Evolutionary conservation across 1,139 yeast species (phyloP), one percentile per base, ranked within the genome.

Genomic region (Yamadazyma triangularis): DNA sequence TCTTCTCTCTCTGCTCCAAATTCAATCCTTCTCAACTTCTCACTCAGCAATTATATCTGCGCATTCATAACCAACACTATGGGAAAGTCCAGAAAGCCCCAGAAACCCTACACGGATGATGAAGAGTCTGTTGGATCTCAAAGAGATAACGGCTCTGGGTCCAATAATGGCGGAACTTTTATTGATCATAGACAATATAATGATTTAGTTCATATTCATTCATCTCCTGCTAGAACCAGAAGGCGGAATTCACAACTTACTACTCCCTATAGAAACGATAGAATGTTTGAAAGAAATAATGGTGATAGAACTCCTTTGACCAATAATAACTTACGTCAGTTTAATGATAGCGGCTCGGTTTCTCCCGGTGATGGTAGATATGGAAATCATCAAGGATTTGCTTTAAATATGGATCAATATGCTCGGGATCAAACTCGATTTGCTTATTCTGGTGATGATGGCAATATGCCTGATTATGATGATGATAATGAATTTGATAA

Each of bases 341-440:
- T 38, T 29, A 34, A 38, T 21, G 24, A 31, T 24, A 30, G 30
- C 18, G 42, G 36, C 10, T 35, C 47, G 3, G 37, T 34, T 6
- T 34, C 44, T 1, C 51, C 53, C 1, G 26, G 30, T 4, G 28
- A 28, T 18, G 27, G 30, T 9, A 9, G 6, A 7, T 20, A 22
- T 62, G 29, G 11, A 7, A 14, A 25, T 21, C 15, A 24, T 24
- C 24, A 24, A 4, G 32, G 30, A 4, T 23, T 33, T 9, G 62
- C 64, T 2, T 45, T 65, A 25, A 70, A 65, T 35, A 65, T 65
- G 70, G 70, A 65, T 38, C 46, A 61, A 30, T 67, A 50, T 38
- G 48, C 70, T 2, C 45, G 47, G n/a, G 71, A 64, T 21, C 70
- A 64, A 39, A 43, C 54, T n/a, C 42, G 44, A 19, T 44, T 50